Base-by-base conservation (phyloP, 2,329 filamentous ascomycete species). In the Bipolaris oryzae region DNA sequence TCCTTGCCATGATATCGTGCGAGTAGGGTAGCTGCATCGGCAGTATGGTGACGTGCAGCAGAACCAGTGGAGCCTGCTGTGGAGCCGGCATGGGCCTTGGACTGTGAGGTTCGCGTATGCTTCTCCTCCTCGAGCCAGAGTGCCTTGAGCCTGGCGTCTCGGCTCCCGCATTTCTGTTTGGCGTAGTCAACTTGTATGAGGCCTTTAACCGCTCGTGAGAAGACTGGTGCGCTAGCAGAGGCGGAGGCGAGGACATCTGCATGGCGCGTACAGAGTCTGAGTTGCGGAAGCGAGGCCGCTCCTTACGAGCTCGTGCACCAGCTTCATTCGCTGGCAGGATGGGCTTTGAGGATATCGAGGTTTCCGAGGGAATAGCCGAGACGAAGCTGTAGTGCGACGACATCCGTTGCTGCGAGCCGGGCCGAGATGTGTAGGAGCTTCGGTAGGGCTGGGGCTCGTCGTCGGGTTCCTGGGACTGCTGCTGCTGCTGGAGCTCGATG, bases 31-130 rank as follows among this genome's bases (percentile, higher is more conserved):
- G 85, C 38, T 86, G 81, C 9, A 91, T 80, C 0, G 91, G 90
- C 5, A 95, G 78, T 0, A 94, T 80, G 0, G 90, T 93, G 34
- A 91, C 87, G 66, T 95, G 91, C 3, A 95, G 80, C 44, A 95
- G 79, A 1, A 95, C 89, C 2, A 95, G 81, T 2, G 91, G 91
- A n/a, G 81, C 80, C 57, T 84, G 81, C 72, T 81, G 71, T 11
- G 72, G 72, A 25, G 69, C 67, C 10, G 70, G 66, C 39, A 66
- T 63, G 9, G 69, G 67, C 43, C 62, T 61, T 5, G 71, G 69
- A 39, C 68, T 71, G 34, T 71, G 64, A 38, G 65, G 63, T 5
- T 71, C 69, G n/a, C 64, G 55, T 23, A 67, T 42, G 51, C 68
- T 73, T 35, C 62, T 63, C 44, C 71, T 65, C 18, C 66, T 66